A percentile compares a stretch with the other conserved stretches of the same genome.
Evolutionary conservation across 1,284 basidiomycete genomes (phyloP).

Genomic region (Xanthoconium separans): DNA sequence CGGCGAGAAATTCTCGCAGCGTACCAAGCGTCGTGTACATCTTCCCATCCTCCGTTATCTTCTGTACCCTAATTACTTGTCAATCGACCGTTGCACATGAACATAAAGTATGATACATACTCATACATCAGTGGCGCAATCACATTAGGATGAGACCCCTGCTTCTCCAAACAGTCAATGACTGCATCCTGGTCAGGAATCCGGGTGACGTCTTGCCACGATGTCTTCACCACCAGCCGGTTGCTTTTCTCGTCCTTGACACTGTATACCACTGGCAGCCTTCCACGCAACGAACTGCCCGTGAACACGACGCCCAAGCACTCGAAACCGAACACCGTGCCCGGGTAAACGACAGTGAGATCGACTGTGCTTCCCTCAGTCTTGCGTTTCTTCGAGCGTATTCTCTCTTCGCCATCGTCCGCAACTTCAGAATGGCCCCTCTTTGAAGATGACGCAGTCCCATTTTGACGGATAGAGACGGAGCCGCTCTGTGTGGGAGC

Average conservation of each 20-base stretch:
- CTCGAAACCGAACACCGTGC: neutral
- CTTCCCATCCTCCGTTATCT: neutral
- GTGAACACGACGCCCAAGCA: constrained; percentile 9
- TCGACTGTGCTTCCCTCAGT: neutral
- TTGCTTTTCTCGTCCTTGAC: neutral
- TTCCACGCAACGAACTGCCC: constrained; percentile 8
- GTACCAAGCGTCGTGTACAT: neutral
- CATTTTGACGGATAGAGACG: neutral
- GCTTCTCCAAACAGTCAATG: neutral
- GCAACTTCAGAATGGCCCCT: neutral
- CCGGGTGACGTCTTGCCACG: constrained; percentile 8
- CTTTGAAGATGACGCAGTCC: neutral
- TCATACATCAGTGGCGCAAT: neutral
- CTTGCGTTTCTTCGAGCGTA: neutral
- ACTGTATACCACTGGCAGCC: constrained; percentile 8
- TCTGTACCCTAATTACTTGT: neutral
- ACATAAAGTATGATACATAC: neutral
- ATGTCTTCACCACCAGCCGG: constrained; percentile 1
- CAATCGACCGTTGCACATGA: neutral
- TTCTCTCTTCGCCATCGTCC: neutral
- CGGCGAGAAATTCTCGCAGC: neutral
- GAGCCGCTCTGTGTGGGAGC: neutral
- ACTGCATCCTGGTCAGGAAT: neutral
- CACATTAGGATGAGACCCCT: constrained; percentile 1
- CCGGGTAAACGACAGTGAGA: neutral